Evolutionary conservation across 306 rosid genomes (phyloP).

Genomic region (Neltuma alba): DNA sequence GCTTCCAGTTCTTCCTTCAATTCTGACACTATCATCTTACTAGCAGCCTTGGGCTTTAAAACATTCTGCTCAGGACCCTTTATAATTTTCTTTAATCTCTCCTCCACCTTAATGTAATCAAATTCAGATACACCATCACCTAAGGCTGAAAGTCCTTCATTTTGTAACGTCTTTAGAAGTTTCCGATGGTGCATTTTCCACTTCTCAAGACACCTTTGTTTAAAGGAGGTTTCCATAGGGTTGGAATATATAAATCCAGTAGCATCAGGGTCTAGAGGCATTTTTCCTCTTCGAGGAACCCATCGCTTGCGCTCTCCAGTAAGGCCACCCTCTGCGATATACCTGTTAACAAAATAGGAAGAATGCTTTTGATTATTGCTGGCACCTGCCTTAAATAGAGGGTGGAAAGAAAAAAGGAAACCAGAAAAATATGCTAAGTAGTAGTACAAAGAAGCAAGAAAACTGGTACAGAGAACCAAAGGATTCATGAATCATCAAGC

Average conservation of each 20-base stretch:
- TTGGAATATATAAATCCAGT: constrained; percentile 90
- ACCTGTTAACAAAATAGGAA: constrained; percentile 58
- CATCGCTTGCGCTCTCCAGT: constrained; percentile 97
- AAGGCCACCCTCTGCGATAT: constrained; percentile 89
- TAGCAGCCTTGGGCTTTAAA: constrained; percentile 97
- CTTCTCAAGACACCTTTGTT: constrained; percentile 82
- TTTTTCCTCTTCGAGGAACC: constrained; percentile 95
- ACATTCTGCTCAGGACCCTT: constrained; percentile 84
- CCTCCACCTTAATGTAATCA: constrained; percentile 81
- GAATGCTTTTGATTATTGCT: constrained; percentile 14
- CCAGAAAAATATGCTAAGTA: background rate
- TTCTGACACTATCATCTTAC: constrained; percentile 91
- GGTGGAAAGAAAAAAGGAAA: constrained; percentile 1
- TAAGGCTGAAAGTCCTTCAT: constrained; percentile 73
- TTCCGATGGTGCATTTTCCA: constrained; percentile 69
- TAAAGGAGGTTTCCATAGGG: constrained; percentile 93
- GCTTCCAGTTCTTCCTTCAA: constrained; percentile 95
- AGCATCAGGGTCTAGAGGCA: constrained; percentile 96
- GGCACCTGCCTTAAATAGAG: constrained; percentile 31
- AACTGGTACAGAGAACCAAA: background rate
- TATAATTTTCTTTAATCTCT: constrained; percentile 75
- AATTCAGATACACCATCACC: constrained; percentile 78
- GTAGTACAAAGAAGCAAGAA: background rate
- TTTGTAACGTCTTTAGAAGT: constrained; percentile 67
- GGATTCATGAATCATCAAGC: background rate